These are phyloP conservation scores for Pulicaria dysenterica DNA, from an alignment of 129 eudicot genomes.

Conservation along the genomic window DNA sequence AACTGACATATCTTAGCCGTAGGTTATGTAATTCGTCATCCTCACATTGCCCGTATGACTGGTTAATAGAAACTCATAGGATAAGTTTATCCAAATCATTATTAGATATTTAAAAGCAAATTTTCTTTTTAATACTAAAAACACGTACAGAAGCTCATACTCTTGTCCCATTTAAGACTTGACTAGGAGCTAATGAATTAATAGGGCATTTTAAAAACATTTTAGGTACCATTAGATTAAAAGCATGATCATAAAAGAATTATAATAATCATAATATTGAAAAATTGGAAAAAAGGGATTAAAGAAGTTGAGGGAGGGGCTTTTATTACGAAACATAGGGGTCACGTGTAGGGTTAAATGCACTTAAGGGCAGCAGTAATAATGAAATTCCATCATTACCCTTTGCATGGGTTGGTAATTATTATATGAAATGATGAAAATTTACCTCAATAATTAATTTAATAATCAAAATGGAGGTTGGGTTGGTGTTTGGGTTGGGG, in stretches of 20 bases:
- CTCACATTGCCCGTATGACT: too few species aligned
- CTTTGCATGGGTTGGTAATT: conserved; percentile 51
- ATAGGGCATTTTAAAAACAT: too few species aligned
- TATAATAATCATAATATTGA: background rate
- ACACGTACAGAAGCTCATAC: too few species aligned
- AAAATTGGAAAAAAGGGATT: conserved; percentile 19
- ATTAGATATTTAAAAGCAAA: too few species aligned
- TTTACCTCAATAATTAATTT: conserved; percentile 38
- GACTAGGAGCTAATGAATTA: too few species aligned
- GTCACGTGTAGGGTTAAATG: conserved; percentile 56
- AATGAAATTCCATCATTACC: conserved; percentile 49
- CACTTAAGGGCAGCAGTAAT: conserved; percentile 45
- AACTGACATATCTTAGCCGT: too few species aligned
- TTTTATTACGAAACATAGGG: conserved; percentile 49
- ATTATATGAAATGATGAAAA: conserved; percentile 44
- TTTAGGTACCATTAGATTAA: too few species aligned
- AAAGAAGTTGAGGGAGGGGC: conserved; percentile 35
- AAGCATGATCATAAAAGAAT: background rate
- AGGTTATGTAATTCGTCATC: too few species aligned
- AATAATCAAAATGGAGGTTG: conserved; percentile 33
- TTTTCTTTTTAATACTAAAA: too few species aligned
- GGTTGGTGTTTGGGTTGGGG: conserved; percentile 45
- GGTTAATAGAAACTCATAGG: too few species aligned
- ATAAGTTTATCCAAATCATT: too few species aligned
- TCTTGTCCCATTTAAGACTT: too few species aligned